A percentile compares a stretch with the other conserved stretches of the same genome.
Conservation (phyloP, 2,329 filamentous ascomycete species). For the Colletotrichum caudatum region DNA sequence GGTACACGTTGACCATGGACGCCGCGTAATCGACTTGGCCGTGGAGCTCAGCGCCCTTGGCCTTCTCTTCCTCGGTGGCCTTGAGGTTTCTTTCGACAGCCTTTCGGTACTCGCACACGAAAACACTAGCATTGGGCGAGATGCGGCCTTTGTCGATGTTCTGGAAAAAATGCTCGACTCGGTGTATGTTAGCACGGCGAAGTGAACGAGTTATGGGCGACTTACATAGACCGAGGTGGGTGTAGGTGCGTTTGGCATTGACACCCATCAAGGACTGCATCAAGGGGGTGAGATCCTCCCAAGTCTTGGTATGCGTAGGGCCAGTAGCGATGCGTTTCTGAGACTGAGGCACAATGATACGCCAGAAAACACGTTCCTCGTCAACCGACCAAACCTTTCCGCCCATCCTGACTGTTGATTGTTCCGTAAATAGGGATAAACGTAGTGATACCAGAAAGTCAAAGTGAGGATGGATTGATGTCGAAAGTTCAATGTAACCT, state of each 20-base stretch:
- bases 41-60: neutral
- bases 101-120: constrained; percentile 51
- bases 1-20: neutral
- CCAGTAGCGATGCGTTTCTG: constrained; percentile 49
- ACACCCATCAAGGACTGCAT: constrained; percentile 55
- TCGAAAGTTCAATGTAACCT: neutral
- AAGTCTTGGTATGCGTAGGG: constrained; percentile 46
- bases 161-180: constrained; percentile 61
- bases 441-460: neutral
- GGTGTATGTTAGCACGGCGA: neutral
- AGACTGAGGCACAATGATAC: constrained; percentile 52
- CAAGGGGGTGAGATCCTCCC: constrained; percentile 52
- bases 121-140: constrained; percentile 53
- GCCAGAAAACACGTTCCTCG: constrained; percentile 66
- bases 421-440: neutral
- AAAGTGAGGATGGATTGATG: neutral
- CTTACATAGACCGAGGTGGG: constrained; percentile 56
- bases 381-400: constrained; percentile 62
- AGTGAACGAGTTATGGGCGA: neutral
- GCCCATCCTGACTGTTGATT: constrained; percentile 55
- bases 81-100: constrained; percentile 27
- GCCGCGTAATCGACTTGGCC: neutral
- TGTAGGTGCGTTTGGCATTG: constrained; percentile 55
- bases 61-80: constrained; percentile 1
- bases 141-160: constrained; percentile 53